Conservation (phyloP, 768 basidiomycete genomes). For the Pleurotus giganteus region DNA sequence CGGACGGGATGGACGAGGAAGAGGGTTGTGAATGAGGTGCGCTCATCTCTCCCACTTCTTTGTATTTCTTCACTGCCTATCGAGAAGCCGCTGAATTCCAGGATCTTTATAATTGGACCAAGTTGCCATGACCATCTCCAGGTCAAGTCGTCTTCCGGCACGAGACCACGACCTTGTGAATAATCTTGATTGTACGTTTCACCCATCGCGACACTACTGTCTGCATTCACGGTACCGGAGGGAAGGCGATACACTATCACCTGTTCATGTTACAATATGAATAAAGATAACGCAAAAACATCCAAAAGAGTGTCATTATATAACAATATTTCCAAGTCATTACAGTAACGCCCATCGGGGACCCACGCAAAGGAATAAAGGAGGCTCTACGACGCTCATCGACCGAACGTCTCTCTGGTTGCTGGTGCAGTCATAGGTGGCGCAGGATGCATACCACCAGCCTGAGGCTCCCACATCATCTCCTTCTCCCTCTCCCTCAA, state of each 20-base stretch:
- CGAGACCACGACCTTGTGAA: too few species aligned
- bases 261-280: too few species aligned
- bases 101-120: neutral
- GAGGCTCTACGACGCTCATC: slow-evolving; percentile 7
- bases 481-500: slow-evolving; percentile 7
- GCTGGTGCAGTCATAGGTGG: slow-evolving; percentile 7
- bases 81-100: neutral
- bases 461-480: slow-evolving; percentile 7
- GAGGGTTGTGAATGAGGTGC: neutral
- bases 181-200: too few species aligned
- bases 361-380: too few species aligned
- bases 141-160: too few species aligned
- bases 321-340: too few species aligned
- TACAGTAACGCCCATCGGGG: too few species aligned
- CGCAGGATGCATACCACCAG: neutral
- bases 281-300: neutral
- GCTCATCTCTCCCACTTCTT: neutral
- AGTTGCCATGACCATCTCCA: too few species aligned
- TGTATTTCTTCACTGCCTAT: neutral
- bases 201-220: too few species aligned
- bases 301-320: too few species aligned
- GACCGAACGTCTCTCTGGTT: slow-evolving; percentile 5
- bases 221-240: too few species aligned
- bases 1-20: neutral
- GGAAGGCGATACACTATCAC: too few species aligned